These are phyloP conservation scores for Sisymbrium irio DNA, from an alignment of 345 rosid species.

Conservation along the genomic window DNA sequence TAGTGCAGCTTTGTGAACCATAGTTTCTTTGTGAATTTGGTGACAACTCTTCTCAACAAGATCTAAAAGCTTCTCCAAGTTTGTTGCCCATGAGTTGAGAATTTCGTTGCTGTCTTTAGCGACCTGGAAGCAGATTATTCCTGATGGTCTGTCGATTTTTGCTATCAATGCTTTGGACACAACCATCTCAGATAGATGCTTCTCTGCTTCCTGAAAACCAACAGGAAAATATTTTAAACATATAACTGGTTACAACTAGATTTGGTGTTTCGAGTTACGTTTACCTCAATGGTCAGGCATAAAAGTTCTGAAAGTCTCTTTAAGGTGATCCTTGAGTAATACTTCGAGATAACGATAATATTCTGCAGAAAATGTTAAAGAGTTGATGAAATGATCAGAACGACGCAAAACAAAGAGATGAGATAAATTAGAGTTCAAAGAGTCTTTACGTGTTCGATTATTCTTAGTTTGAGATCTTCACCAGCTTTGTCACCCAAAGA, in stretches of 20 bases:
- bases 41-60: constrained; percentile 95
- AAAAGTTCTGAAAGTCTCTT: constrained; percentile 77
- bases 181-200: constrained; percentile 94
- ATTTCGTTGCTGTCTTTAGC: constrained; percentile 82
- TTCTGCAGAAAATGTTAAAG: constrained; percentile 49
- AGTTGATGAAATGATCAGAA: neutral
- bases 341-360: constrained; percentile 83
- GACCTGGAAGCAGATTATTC: constrained; percentile 68
- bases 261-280: neutral
- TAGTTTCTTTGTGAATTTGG: constrained; percentile 91
- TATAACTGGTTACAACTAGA: neutral
- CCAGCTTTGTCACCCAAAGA: constrained; percentile 76
- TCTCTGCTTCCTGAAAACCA: constrained; percentile 73
- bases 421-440: neutral
- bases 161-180: constrained; percentile 80
- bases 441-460: constrained; percentile 72
- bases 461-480: constrained; percentile 74
- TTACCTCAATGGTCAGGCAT: constrained; percentile 69
- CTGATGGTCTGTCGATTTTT: constrained; percentile 76
- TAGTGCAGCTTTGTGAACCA: constrained; percentile 82
- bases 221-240: neutral
- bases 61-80: constrained; percentile 93
- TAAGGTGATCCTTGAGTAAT: constrained; percentile 74
- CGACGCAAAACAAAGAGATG: neutral
- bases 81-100: constrained; percentile 80